Evolutionary conservation across 2,329 filamentous ascomycete species (phyloP), one percentile per base, ranked within the genome.

Genomic region (Cytospora leucostoma): DNA sequence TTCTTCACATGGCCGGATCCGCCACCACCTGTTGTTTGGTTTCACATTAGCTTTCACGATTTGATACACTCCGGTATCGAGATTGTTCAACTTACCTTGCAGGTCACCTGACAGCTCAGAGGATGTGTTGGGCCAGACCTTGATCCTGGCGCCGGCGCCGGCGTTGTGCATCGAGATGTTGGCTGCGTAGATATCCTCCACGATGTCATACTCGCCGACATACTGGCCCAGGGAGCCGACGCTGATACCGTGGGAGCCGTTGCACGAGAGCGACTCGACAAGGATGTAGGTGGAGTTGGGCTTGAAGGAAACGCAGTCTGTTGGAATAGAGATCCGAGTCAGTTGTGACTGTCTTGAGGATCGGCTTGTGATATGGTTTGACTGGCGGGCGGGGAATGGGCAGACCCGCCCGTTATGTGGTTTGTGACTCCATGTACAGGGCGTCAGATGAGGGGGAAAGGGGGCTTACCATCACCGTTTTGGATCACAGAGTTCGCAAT

Each of bases 161-260:
- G 84, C 82, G 68, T 88, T 85, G 59, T 79, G 78, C 81, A 87
- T 84, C 47, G 79, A 81, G 51, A 82, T 77, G 68, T 88, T 87
- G 74, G 82, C 85, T 62, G 89, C 82, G 68, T 87, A 85, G n/a
- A 91, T 71, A 68, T 91, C 86, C 73, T 89, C 81, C 2, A 91
- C 87, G 53, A 90, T 86, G 66, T 91, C 88, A 17, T 83, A 82
- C 66, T 86, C 81, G 27, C 79, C 82, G 17, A 76, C 68, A 70
- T 91, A 91, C 73, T 91, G 88, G 27, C 88, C 88, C 0, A 91
- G 77, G 0, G 86, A 89, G 8, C 89, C 89, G n/a, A 91, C 87
- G 11, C 84, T 87, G 67, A 91, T 90, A 47, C 89, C 89, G 70
- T 91, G 88, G 3, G 86, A 89, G 38, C 88, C 87, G 69, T 88